These are phyloP conservation scores for Agapanthus africanus DNA, from an alignment of 106 monocot species.

Conservation along the genomic window DNA sequence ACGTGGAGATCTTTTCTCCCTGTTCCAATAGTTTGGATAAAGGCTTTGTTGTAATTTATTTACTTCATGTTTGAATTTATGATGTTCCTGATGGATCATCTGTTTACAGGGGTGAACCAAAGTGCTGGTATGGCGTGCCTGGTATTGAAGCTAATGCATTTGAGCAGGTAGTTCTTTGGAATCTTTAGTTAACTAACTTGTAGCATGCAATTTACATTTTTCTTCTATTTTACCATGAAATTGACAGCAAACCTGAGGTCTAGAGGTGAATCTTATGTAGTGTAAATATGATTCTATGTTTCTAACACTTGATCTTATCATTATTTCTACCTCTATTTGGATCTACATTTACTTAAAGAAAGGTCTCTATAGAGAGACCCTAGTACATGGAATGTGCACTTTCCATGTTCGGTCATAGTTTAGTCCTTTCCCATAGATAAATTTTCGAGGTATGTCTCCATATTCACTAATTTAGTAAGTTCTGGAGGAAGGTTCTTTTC, in stretches of 20 bases:
- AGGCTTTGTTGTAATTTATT: too few relatives aligned
- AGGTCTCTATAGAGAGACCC: not conserved
- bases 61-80: too few relatives aligned
- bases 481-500: too few relatives aligned
- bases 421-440: not conserved
- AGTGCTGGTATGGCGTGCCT: conserved; percentile 90
- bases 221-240: not conserved
- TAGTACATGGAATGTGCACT: not conserved
- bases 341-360: not conserved
- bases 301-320: not conserved
- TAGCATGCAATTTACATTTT: not conserved
- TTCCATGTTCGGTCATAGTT: not conserved
- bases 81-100: too few relatives aligned
- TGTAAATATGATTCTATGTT: not conserved
- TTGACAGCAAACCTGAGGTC: not conserved
- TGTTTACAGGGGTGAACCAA: conserved; percentile 87
- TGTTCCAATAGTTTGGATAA: too few relatives aligned
- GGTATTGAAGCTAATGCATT: conserved; percentile 66
- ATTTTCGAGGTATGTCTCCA: not conserved
- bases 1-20: not conserved
- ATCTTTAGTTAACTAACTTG: not conserved
- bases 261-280: not conserved
- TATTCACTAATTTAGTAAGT: too few relatives aligned
- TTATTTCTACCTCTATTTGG: not conserved
- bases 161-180: conserved; percentile 59